phyloP scores from a whole-genome alignment of 106 monocot genomes.

The Dendrobium huoshanense region DNA sequence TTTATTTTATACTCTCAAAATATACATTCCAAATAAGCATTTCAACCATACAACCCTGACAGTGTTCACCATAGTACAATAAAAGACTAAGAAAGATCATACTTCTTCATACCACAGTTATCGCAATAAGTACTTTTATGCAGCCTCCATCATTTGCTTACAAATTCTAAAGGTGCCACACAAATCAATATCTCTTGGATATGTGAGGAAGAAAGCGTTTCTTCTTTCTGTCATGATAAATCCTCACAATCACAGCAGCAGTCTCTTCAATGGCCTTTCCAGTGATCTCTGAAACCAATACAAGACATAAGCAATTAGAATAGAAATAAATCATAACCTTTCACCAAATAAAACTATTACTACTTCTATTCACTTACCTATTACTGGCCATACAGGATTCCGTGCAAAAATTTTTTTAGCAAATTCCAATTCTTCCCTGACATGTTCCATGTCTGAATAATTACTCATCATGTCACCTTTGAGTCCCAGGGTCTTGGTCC shows the following conservation, averaged over 20 bases:
- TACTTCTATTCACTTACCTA: slow-evolving; percentile 34
- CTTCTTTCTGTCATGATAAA: slow-evolving; percentile 66
- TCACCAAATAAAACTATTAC: not conserved
- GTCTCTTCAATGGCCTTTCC: slow-evolving; percentile 94
- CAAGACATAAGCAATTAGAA: slow-evolving; percentile 1
- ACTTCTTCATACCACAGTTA: not conserved
- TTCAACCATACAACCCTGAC: no score
- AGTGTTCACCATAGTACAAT: not conserved
- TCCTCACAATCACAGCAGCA: slow-evolving; percentile 76
- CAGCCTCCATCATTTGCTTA: not conserved
- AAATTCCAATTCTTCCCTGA: slow-evolving; percentile 55
- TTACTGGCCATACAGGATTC: slow-evolving; percentile 82
- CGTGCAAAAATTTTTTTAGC: slow-evolving; percentile 57
- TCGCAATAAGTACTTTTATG: not conserved
- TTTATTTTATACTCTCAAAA: no score
- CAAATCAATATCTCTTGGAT: slow-evolving; percentile 46
- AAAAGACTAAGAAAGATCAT: not conserved
- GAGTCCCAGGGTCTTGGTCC: slow-evolving; percentile 66
- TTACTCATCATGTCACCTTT: slow-evolving; percentile 38
- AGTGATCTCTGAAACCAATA: slow-evolving; percentile 56
- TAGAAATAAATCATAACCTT: not conserved
- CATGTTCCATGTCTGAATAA: slow-evolving; percentile 88
- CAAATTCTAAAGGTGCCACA: no score
- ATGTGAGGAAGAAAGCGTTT: slow-evolving; percentile 67
- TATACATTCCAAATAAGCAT: no score